A percentile compares a stretch with the other conserved stretches of the same genome.
Conservation (phyloP, 345 rosid species). For the Arabidopsis arenosa region DNA sequence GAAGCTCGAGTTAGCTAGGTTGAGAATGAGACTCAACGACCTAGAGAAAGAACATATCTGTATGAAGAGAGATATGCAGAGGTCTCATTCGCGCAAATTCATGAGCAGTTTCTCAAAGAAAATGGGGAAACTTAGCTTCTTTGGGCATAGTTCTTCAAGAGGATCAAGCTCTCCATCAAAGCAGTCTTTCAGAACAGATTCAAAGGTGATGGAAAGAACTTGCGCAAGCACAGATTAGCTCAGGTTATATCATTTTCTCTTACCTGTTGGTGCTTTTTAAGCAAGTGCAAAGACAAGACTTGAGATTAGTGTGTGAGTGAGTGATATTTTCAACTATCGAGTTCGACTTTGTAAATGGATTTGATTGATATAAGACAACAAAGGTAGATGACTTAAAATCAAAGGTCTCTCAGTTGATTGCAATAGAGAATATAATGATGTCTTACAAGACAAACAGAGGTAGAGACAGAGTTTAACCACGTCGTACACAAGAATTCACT, state of each 20-base stretch:
- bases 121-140: constrained; percentile 79
- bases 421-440: constrained; percentile 22
- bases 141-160: constrained; percentile 79
- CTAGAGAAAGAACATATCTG: constrained; percentile 95
- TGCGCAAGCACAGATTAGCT: constrained; percentile 76
- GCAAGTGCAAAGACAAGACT: constrained; percentile 36
- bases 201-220: constrained; percentile 78
- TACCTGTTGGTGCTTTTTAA: constrained; percentile 31
- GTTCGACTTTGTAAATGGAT: constrained; percentile 53
- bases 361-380: constrained; percentile 52
- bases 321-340: constrained; percentile 19
- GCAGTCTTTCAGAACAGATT: constrained; percentile 80
- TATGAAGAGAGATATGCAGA: constrained; percentile 96
- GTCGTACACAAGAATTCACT: neutral
- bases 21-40: constrained; percentile 92
- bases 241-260: constrained; percentile 1
- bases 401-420: neutral
- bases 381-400: constrained; percentile 19
- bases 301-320: constrained; percentile 18
- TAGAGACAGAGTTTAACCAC: constrained; percentile 14
- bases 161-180: constrained; percentile 96
- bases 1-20: constrained; percentile 88
- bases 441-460: constrained; percentile 37
- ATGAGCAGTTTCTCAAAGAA: constrained; percentile 88
- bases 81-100: constrained; percentile 86